Evolutionary conservation across 306 rosid species (phyloP).

Genomic region (Vicia faba): DNA sequence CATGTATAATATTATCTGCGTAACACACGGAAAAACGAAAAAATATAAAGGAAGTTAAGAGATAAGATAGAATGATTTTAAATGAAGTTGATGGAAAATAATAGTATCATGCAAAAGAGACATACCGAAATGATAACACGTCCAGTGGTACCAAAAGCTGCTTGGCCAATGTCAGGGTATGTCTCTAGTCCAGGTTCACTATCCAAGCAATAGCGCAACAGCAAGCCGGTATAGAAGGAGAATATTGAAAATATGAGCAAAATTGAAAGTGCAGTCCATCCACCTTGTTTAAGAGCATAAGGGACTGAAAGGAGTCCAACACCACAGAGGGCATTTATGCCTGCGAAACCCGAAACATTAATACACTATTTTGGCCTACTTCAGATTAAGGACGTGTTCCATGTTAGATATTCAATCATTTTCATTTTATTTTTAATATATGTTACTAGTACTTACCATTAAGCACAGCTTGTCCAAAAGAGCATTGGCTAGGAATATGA

Average conservation of each 20-base stretch:
- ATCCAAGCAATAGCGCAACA: slow-evolving; percentile 81
- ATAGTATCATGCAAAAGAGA: background rate
- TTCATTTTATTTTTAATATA: no score
- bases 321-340: slow-evolving; percentile 92
- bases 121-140: slow-evolving; percentile 73
- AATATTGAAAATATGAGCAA: slow-evolving; percentile 66
- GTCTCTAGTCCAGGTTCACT: slow-evolving; percentile 87
- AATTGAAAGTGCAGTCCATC: slow-evolving; percentile 72
- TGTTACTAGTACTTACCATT: slow-evolving; percentile 57
- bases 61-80: slow-evolving; percentile 1
- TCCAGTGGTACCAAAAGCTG: slow-evolving; percentile 82
- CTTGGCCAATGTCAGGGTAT: slow-evolving; percentile 93
- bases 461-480: slow-evolving; percentile 74
- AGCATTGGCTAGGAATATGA: slow-evolving; percentile 67
- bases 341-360: slow-evolving; percentile 46
- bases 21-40: slow-evolving; percentile 10
- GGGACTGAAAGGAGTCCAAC: slow-evolving; percentile 93
- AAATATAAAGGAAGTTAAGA: slow-evolving; percentile 5
- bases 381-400: background rate
- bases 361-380: background rate
- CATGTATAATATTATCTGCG: slow-evolving; percentile 81
- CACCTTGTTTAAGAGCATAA: slow-evolving; percentile 78
- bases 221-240: slow-evolving; percentile 88
- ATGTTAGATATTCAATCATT: no score
- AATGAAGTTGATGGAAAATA: background rate